Evolutionary conservation across 352 stramenopile species (phyloP).

Genomic region (Pilasporangium apinafurcum): DNA sequence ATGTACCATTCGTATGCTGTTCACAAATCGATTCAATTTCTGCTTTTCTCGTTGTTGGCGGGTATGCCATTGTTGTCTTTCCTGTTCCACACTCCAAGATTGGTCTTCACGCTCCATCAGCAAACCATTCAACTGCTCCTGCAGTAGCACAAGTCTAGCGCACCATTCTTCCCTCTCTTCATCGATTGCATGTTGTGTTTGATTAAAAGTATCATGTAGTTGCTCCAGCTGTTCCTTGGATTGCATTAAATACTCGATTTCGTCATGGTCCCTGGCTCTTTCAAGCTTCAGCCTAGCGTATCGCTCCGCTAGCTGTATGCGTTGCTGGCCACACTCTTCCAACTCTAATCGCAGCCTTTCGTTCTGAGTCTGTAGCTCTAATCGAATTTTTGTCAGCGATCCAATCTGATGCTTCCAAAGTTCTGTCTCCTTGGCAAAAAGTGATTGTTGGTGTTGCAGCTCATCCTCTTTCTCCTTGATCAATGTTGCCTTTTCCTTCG

Average conservation of each 20-base stretch:
- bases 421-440: slow-evolving; percentile 24
- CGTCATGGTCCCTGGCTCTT: slow-evolving; percentile 2
- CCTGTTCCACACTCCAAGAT: background rate
- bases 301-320: slow-evolving; percentile 7
- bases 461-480: slow-evolving; percentile 22
- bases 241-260: slow-evolving; percentile 3
- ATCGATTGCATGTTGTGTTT: background rate
- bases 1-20: slow-evolving; percentile 7
- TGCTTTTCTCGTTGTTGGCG: slow-evolving; percentile 11
- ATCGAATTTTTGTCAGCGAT: slow-evolving; percentile 26
- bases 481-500: slow-evolving; percentile 19
- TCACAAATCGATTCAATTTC: slow-evolving; percentile 9
- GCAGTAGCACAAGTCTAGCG: slow-evolving; percentile 2
- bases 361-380: slow-evolving; percentile 28
- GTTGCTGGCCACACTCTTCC: slow-evolving; percentile 1
- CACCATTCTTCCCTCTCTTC: slow-evolving; percentile 4
- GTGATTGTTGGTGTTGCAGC: slow-evolving; percentile 21
- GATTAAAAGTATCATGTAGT: slow-evolving; percentile 4
- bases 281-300: background rate
- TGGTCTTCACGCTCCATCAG: slow-evolving; percentile 16
- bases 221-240: slow-evolving; percentile 15
- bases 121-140: slow-evolving; percentile 14
- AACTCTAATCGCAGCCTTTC: slow-evolving; percentile 13
- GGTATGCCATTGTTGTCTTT: slow-evolving; percentile 7
- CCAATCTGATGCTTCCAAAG: slow-evolving; percentile 39